These are phyloP conservation scores for Talaromyces thailandensis DNA, from an alignment of 495 filamentous ascomycete genomes.

Conservation along the genomic window DNA sequence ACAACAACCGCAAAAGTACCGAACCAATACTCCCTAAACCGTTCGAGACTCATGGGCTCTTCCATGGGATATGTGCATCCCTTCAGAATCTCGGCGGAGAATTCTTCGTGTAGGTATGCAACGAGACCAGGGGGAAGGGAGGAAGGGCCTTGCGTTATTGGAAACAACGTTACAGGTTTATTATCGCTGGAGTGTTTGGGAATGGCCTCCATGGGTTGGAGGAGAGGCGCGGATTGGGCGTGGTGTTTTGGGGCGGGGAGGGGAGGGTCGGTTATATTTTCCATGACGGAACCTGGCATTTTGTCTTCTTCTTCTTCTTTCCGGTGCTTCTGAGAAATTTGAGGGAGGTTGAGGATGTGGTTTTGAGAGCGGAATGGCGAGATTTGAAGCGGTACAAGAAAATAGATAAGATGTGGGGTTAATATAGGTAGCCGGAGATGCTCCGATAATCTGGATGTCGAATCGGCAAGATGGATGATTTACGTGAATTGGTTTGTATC, in stretches of 20 bases:
- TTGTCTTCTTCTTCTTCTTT: not conserved
- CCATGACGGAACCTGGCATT: constrained; percentile 55
- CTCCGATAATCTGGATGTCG: not conserved
- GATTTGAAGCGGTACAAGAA: not conserved
- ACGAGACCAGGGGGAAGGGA: constrained; percentile 45
- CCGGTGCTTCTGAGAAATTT: too few relatives aligned
- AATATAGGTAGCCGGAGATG: not conserved
- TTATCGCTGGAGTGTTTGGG: constrained; percentile 58
- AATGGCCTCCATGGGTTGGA: constrained; percentile 73
- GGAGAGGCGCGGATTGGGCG: constrained; percentile 43
- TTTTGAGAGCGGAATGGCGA: not conserved
- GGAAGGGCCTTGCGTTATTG: constrained; percentile 56
- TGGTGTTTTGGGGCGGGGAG: constrained; percentile 46
- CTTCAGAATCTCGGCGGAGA: constrained; percentile 82
- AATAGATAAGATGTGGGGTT: not conserved
- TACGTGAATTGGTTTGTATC: not conserved
- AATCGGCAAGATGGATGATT: not conserved
- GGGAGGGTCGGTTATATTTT: constrained; percentile 55
- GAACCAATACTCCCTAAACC: constrained; percentile 88
- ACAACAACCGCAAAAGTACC: constrained; percentile 87
- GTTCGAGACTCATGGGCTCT: constrained; percentile 56
- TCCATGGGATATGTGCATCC: constrained; percentile 94
- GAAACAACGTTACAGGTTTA: constrained; percentile 74
- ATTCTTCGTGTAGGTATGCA: constrained; percentile 65
- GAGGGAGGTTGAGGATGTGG: not conserved